Evolutionary conservation across 352 stramenopile species (phyloP).

Genomic region (Phytophthora agathidicida): DNA sequence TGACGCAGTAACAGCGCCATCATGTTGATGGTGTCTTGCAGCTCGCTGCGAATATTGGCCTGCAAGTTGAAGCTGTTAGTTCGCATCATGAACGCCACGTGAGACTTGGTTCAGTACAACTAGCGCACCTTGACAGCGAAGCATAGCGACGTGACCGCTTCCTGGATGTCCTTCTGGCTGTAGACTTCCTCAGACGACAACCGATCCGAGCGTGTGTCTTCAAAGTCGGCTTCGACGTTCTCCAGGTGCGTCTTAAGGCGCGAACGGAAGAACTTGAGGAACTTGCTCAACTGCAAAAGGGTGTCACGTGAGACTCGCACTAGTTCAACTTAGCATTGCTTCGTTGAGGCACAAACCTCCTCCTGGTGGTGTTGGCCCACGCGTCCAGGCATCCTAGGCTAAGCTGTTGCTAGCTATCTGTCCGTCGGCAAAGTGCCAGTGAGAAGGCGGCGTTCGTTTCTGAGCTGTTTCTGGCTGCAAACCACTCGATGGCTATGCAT

Average conservation of each 20-base stretch:
- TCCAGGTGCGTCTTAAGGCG: slow-evolving; percentile 76
- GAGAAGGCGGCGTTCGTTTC: slow-evolving; percentile 24
- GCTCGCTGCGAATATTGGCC: slow-evolving; percentile 76
- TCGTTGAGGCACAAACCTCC: slow-evolving; percentile 43
- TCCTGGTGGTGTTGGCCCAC: slow-evolving; percentile 67
- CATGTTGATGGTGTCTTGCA: slow-evolving; percentile 89
- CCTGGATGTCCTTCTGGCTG: slow-evolving; percentile 83
- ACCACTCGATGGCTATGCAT: slow-evolving; percentile 5
- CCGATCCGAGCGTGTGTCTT: slow-evolving; percentile 82
- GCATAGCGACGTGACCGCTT: slow-evolving; percentile 75
- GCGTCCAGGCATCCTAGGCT: slow-evolving; percentile 27
- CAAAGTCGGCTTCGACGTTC: slow-evolving; percentile 86
- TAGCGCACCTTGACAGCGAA: slow-evolving; percentile 82
- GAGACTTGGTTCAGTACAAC: background rate
- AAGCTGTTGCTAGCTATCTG: background rate
- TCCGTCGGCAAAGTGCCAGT: too few relatives aligned
- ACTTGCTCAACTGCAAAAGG: slow-evolving; percentile 61
- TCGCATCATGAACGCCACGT: background rate
- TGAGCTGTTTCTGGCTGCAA: slow-evolving; percentile 19
- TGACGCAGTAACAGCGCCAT: slow-evolving; percentile 84
- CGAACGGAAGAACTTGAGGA: slow-evolving; percentile 89
- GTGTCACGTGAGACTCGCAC: slow-evolving; percentile 11
- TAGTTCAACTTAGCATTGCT: background rate
- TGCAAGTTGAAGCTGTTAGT: slow-evolving; percentile 10
- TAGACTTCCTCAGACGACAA: slow-evolving; percentile 85